Conservation (phyloP, 2,329 filamentous ascomycete species). For the Aspergillus fijiensis region DNA sequence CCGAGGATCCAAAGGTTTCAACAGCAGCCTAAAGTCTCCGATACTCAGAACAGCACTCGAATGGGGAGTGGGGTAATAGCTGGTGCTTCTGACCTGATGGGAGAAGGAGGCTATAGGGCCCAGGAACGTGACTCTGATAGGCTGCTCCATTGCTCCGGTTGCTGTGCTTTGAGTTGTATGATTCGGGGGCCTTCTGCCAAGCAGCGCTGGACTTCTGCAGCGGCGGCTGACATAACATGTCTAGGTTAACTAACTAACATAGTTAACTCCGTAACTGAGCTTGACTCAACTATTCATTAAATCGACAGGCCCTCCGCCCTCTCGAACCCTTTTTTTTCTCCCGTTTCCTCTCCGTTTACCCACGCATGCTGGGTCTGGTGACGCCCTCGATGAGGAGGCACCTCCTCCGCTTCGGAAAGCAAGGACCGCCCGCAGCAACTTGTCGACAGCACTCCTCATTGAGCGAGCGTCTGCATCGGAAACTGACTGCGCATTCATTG, state of each 20-base stretch:
- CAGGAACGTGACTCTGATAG: constrained; percentile 53
- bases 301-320: neutral
- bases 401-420: constrained; percentile 8
- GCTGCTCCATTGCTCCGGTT: neutral
- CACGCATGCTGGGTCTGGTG: neutral
- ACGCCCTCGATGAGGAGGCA: neutral
- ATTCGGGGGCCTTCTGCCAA: constrained; percentile 1
- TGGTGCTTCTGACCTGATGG: constrained; percentile 57
- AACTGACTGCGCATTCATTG: constrained; percentile 51
- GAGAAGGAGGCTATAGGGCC: constrained; percentile 67
- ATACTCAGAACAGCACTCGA: constrained; percentile 16
- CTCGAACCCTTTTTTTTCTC: neutral
- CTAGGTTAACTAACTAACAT: neutral
- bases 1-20: constrained; percentile 46
- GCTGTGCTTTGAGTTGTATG: neutral
- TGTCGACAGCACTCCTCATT: constrained; percentile 33
- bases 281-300: neutral
- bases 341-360: neutral
- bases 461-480: constrained; percentile 40
- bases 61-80: constrained; percentile 5
- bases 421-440: neutral
- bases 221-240: constrained; percentile 5
- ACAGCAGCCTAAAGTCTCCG: constrained; percentile 52
- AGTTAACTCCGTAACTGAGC: neutral
- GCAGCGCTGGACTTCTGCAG: neutral